Conservation (phyloP, 495 filamentous ascomycete species). For the Elasticomyces elasticus region DNA sequence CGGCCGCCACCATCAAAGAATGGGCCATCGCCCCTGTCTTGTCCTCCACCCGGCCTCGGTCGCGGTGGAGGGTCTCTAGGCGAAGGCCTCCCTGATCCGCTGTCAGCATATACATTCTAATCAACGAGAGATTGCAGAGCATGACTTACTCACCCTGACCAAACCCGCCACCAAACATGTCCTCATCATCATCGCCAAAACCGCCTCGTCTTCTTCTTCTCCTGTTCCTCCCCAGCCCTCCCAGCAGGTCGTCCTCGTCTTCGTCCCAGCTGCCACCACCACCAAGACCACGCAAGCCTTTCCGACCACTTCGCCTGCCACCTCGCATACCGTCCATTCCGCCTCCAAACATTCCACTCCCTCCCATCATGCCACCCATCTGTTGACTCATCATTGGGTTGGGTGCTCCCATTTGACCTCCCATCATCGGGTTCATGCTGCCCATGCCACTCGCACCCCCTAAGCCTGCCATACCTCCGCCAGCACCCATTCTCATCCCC, state of each 20-base stretch:
- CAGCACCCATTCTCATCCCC: neutral
- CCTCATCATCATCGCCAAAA: neutral
- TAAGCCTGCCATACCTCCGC: neutral
- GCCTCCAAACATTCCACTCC: neutral
- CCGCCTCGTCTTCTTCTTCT: neutral
- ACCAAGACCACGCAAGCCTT: too few species aligned
- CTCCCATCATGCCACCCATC: conserved; percentile 1
- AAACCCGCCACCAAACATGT: conserved; percentile 4
- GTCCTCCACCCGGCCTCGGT: neutral
- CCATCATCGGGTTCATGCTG: neutral
- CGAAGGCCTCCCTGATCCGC: neutral
- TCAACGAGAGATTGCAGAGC: neutral
- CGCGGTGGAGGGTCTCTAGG: neutral
- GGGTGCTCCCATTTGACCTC: neutral
- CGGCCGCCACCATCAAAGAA: neutral
- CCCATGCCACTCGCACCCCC: neutral
- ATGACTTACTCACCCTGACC: conserved; percentile 11
- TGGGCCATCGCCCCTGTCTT: neutral
- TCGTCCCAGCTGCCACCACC: neutral
- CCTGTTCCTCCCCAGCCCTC: neutral
- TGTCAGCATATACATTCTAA: neutral
- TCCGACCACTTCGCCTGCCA: neutral
- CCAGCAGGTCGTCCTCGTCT: neutral
- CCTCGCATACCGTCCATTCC: conserved; percentile 2
- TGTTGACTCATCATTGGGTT: neutral